These are phyloP conservation scores for Monascus ruber DNA, from an alignment of 2,329 filamentous ascomycete species.

Conservation along the genomic window DNA sequence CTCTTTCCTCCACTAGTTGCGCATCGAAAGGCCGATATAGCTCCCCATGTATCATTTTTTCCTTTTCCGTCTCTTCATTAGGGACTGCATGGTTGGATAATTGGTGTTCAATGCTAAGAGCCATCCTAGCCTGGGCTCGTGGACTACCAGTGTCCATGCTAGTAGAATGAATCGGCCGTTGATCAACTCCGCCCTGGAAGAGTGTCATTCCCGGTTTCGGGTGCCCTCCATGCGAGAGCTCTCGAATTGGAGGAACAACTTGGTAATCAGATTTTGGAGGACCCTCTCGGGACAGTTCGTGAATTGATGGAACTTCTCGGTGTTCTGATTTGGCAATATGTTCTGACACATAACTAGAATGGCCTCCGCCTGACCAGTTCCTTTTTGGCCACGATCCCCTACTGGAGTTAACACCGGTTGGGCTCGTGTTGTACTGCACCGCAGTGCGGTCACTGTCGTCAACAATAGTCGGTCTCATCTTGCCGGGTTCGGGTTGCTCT, in stretches of 20 bases:
- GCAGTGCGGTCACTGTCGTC: slow-evolving; percentile 32
- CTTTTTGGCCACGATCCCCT: slow-evolving; percentile 31
- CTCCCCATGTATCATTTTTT: slow-evolving; percentile 75
- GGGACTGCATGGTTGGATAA: slow-evolving; percentile 25
- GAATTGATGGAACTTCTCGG: slow-evolving; percentile 29
- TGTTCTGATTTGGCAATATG: slow-evolving; percentile 29
- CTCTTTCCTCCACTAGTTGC: slow-evolving; percentile 70
- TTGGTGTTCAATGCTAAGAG: slow-evolving; percentile 32
- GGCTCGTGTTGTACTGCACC: slow-evolving; percentile 30
- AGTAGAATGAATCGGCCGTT: slow-evolving; percentile 22
- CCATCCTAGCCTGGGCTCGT: slow-evolving; percentile 33
- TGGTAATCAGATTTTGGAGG: slow-evolving; percentile 29
- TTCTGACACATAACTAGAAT: slow-evolving; percentile 27
- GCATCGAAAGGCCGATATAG: slow-evolving; percentile 70
- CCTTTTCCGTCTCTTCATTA: slow-evolving; percentile 58
- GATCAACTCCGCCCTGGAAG: slow-evolving; percentile 26
- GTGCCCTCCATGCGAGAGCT: slow-evolving; percentile 25
- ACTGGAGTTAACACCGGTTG: slow-evolving; percentile 21
- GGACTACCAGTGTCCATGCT: slow-evolving; percentile 29
- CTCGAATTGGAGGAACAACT: slow-evolving; percentile 29
- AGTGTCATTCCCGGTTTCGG: slow-evolving; percentile 25
- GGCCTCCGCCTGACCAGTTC: slow-evolving; percentile 25
- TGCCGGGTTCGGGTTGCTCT: slow-evolving; percentile 33
- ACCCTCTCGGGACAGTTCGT: slow-evolving; percentile 27
- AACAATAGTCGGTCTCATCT: slow-evolving; percentile 34